A percentile compares a stretch with the other conserved stretches of the same genome.
Evolutionary conservation across 306 rosid genomes (phyloP).

Genomic region (Cicer pinnatifidum): DNA sequence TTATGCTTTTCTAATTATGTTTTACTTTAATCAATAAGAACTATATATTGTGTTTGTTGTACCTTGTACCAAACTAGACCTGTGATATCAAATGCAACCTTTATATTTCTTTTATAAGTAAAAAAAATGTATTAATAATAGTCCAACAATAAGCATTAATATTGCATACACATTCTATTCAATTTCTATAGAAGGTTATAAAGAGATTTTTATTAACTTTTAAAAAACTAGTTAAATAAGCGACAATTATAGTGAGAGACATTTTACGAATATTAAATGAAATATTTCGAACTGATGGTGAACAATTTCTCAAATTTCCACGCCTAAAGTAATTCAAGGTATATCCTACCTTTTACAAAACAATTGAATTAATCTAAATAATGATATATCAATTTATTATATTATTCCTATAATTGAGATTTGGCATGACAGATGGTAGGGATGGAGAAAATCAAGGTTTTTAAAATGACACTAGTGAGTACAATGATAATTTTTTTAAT

Average conservation of each 20-base stretch:
- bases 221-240: too few relatives aligned
- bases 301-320: conserved; percentile 57
- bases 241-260: too few relatives aligned
- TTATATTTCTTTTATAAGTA: too few relatives aligned
- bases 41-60: background rate
- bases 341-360: background rate
- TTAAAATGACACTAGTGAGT: background rate
- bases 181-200: too few relatives aligned
- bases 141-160: too few relatives aligned
- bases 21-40: conserved; percentile 1
- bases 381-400: background rate
- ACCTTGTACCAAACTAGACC: background rate
- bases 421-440: too few relatives aligned
- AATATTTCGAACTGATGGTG: conserved; percentile 61
- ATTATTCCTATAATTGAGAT: background rate
- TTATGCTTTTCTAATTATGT: background rate
- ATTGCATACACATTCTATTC: too few relatives aligned
- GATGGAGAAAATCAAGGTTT: too few relatives aligned
- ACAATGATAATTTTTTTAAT: background rate
- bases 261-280: conserved; percentile 39
- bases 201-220: too few relatives aligned
- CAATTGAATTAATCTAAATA: background rate
- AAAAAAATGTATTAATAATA: too few relatives aligned
- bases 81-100: background rate
- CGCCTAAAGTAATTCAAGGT: conserved; percentile 73